Evolutionary conservation across 202 grass and related monocot species (phyloP), one percentile per base, ranked within the genome.

Genomic region (Saccharum hybrid): DNA sequence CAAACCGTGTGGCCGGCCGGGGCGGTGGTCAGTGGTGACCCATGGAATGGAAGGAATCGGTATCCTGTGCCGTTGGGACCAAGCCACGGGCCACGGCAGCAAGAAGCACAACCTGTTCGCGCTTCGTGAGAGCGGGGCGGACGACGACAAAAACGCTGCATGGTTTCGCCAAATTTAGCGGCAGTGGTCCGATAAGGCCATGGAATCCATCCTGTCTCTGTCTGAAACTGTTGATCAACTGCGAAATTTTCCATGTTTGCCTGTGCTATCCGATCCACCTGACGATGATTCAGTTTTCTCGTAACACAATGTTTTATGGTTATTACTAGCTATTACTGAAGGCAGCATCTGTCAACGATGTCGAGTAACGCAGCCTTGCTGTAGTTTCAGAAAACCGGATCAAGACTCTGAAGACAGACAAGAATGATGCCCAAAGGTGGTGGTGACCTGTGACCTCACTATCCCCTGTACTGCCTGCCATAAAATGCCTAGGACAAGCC

Each of bases 41-140:
- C 86, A 70, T 90, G 63, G 80, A 75, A 65, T 38, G 52, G 80
- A 54, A 80, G 74, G 79, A 63, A 75, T 21, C 70, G 52, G 46
- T 49, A 60, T 73, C 73, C 28, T n/a, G 22, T 49, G 26, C 63
- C 42, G 43, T 33, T 7, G 40, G 75, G 86, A 51, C 75, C 60
- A 15, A 11, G 10, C 8, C 21, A 59, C 13, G 6, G 21, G 10
- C 3, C 3, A 4, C 26, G n/a, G 56, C 46, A 26, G 34, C 66
- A 49, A 36, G 34, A 66, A 68, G 23, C 69, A 26, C 18, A 63
- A 61, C 36, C 26, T 46, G 37, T 63, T 12, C 30, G 22, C 56
- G 23, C 41, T 46, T 36, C 67, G 40, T 52, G 72, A 42, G 56
- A 23, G 21, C n/a, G 56, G n/a, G 60, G 6, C 65, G 4, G 7